Evolutionary conservation across 2,329 filamentous ascomycete genomes (phyloP), one percentile per base, ranked within the genome.

Genomic region (Botrytis sinoallii): DNA sequence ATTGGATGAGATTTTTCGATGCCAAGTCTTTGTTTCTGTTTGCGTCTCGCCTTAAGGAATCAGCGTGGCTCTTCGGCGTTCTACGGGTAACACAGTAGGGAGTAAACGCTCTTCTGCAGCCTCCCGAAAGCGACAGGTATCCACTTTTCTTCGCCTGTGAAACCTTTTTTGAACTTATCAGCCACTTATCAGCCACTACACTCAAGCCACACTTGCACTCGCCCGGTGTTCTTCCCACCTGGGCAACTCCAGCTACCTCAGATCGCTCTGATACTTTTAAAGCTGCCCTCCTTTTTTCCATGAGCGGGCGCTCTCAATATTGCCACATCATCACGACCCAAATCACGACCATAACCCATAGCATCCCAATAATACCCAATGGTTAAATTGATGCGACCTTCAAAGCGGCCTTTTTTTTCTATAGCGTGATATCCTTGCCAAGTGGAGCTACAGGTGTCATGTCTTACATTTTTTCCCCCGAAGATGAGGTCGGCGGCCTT

Each of bases 401-500:
- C 35, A 20, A 69, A 32, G 38, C 6, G 66, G 32, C 66, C 48
- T 55, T 20, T 25, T 18, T 59, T 48, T 38, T n/a, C 44, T 46
- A 35, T 32, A 7, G 20, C 35, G 32, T 25, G 40, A 61, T 68
- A 32, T 42, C 66, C 48, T n/a, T 42, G 9, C 40, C 18, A 6
- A 20, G n/a, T 69, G 66, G 35, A 32, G 40, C 38, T 22, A 57
- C 55, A 32, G 66, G 48, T 57, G 48, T 44, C 25, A 57, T 57
- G 55, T n/a, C 35, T 57, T 25, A 68, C 48, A 18, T 18, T 3
- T 42, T 6, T 42, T 32, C 42, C 20, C n/a, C 20, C n/a, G 22
- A 61, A n/a, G 46, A 32, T 61, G 55, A 61, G 67, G 67, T 70
- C 67, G 40, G 40, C 67, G 67, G 40, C 55, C 67, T 61, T 46